Percentiles rank a stretch among this genome's conserved stretches.
Conservation (phyloP, 1,284 basidiomycete species). For the Bjerkandera adusta region DNA sequence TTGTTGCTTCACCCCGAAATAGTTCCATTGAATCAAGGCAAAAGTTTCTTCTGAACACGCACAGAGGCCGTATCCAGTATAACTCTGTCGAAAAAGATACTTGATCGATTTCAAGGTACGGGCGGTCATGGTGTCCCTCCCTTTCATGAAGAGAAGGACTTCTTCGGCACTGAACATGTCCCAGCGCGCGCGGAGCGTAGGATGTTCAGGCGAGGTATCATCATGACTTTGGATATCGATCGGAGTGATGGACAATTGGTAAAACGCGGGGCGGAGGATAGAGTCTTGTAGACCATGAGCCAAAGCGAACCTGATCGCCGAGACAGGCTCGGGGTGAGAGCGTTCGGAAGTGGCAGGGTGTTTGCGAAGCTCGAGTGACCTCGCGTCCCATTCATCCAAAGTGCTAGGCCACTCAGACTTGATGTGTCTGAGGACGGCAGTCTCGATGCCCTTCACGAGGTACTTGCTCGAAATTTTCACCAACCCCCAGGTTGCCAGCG, state of each 20-base stretch:
- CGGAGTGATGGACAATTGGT: constrained; percentile 10
- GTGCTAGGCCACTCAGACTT: constrained; percentile 14
- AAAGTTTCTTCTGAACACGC: too few species aligned
- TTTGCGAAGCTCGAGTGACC: constrained; percentile 2
- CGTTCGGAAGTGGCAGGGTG: not conserved
- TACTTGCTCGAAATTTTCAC: constrained; percentile 4
- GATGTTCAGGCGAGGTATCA: too few species aligned
- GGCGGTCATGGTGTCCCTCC: too few species aligned
- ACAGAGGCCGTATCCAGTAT: too few species aligned
- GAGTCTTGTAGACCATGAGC: constrained; percentile 8
- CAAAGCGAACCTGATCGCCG: constrained; percentile 10
- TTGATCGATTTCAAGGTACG: too few species aligned
- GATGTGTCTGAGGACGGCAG: constrained; percentile 4
- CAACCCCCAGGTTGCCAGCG: not conserved
- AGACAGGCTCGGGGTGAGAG: constrained; percentile 14
- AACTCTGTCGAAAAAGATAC: too few species aligned
- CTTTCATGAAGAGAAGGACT: constrained; percentile 13
- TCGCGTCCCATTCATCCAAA: constrained; percentile 5
- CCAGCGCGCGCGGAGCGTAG: constrained; percentile 17
- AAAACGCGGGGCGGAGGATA: constrained; percentile 16
- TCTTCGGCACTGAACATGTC: constrained; percentile 10
- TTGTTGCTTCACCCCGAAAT: too few species aligned
- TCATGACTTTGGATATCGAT: too few species aligned
- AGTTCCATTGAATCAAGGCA: too few species aligned
- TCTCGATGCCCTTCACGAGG: not conserved